phyloP scores from a whole-genome alignment of 2,329 filamentous ascomycete genomes.

The Fusarium drepaniforme region DNA sequence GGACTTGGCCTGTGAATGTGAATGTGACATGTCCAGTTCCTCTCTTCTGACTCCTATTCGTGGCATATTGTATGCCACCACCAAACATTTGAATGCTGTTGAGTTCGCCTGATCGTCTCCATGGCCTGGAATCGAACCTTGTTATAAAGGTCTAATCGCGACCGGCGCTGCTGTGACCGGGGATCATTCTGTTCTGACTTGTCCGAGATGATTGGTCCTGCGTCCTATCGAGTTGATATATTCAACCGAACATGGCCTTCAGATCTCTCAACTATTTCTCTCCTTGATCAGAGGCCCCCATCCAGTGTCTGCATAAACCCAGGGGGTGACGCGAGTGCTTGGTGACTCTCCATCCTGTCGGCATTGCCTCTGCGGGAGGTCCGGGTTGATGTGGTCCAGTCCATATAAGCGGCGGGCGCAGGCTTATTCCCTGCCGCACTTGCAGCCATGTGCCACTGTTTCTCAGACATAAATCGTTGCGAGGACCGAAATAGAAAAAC shows the following conservation, averaged over 20 bases:
- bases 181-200: not conserved
- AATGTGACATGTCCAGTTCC: not conserved
- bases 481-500: too few relatives aligned
- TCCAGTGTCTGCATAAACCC: not conserved
- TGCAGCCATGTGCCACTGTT: too few relatives aligned
- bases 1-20: conserved; percentile 3
- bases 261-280: not conserved
- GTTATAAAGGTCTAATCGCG: not conserved
- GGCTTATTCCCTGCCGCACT: too few relatives aligned
- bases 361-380: not conserved
- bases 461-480: too few relatives aligned
- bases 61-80: not conserved
- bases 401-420: too few relatives aligned
- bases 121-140: not conserved
- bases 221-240: not conserved
- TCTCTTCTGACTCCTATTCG: not conserved
- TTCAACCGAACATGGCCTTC: not conserved
- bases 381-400: not conserved
- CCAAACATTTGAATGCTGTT: not conserved
- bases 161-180: not conserved
- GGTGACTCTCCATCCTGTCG: not conserved
- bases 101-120: not conserved
- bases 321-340: not conserved
- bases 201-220: not conserved
- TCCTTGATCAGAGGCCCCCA: not conserved